Evolutionary conservation across 768 basidiomycete species (phyloP).

Genomic region (Russula lepida): DNA sequence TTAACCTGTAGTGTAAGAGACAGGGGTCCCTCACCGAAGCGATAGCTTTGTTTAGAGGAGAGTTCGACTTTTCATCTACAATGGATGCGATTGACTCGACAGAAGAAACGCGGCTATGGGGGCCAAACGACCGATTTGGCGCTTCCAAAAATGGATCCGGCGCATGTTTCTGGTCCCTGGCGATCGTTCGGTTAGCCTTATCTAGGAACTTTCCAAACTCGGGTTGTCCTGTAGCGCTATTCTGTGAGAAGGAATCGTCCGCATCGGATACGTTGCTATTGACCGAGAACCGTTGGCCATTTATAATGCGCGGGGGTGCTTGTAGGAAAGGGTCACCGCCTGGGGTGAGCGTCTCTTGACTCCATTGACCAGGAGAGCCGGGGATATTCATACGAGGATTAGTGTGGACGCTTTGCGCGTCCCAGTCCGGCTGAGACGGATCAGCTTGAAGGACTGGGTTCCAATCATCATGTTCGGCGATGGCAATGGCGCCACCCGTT

Average conservation of each 20-base stretch:
- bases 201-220: constrained; percentile 76
- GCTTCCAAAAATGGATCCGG: constrained; percentile 85
- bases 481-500: constrained; percentile 34
- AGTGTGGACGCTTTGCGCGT: constrained; percentile 47
- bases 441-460: constrained; percentile 56
- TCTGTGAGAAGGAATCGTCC: constrained; percentile 46
- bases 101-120: constrained; percentile 71
- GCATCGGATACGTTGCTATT: constrained; percentile 45
- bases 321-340: constrained; percentile 36
- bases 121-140: constrained; percentile 69
- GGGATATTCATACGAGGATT: constrained; percentile 34
- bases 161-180: constrained; percentile 63
- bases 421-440: constrained; percentile 73
- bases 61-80: constrained; percentile 83
- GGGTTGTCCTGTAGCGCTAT: constrained; percentile 28
- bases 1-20: constrained; percentile 3
- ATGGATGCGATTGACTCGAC: constrained; percentile 91
- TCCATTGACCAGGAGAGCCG: constrained; percentile 56
- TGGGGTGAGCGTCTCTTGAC: constrained; percentile 47
- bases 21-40: constrained; percentile 50
- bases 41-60: constrained; percentile 90
- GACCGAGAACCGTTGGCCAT: constrained; percentile 29
- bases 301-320: constrained; percentile 29
- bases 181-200: constrained; percentile 76
- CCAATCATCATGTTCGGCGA: constrained; percentile 73